phyloP scores from a whole-genome alignment of 164 flowering plant genomes.

The Nelumbo lutea region DNA sequence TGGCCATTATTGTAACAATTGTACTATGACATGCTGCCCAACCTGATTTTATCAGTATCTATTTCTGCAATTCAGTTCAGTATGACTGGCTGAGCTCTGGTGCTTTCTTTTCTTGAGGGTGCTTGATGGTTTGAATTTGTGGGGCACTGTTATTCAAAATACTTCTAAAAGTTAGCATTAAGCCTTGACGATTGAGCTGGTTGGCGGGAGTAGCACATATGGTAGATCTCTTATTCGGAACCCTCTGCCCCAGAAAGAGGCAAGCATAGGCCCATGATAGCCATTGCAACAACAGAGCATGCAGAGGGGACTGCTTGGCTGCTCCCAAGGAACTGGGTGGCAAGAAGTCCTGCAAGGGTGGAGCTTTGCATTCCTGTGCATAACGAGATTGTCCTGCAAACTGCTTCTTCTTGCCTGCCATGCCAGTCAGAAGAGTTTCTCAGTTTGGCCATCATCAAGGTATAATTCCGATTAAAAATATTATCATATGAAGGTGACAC shows the following conservation, averaged over 20 bases:
- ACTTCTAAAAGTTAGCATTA: neutral
- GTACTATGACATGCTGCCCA: too few species aligned
- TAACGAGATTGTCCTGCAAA: conserved; percentile 74
- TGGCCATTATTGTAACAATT: too few species aligned
- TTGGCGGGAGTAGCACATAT: conserved; percentile 28
- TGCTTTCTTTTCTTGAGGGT: neutral
- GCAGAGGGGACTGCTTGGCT: conserved; percentile 95
- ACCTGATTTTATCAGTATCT: neutral
- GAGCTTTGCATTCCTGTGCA: conserved; percentile 99
- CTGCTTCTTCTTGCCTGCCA: conserved; percentile 80
- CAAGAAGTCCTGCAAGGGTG: conserved; percentile 93
- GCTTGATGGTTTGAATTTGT: neutral
- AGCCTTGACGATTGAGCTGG: conserved; percentile 39
- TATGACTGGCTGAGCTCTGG: neutral
- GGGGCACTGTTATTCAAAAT: neutral
- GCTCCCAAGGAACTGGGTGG: conserved; percentile 84
- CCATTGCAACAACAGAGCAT: conserved; percentile 93
- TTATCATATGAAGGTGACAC: neutral
- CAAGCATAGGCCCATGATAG: conserved; percentile 91
- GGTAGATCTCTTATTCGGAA: conserved; percentile 58
- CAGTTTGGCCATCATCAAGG: neutral
- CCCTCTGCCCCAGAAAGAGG: conserved; percentile 93
- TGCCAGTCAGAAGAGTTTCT: neutral
- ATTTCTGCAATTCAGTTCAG: neutral
- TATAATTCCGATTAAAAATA: neutral